phyloP scores from a whole-genome alignment of 345 rosid genomes.

The Populus nigra region DNA sequence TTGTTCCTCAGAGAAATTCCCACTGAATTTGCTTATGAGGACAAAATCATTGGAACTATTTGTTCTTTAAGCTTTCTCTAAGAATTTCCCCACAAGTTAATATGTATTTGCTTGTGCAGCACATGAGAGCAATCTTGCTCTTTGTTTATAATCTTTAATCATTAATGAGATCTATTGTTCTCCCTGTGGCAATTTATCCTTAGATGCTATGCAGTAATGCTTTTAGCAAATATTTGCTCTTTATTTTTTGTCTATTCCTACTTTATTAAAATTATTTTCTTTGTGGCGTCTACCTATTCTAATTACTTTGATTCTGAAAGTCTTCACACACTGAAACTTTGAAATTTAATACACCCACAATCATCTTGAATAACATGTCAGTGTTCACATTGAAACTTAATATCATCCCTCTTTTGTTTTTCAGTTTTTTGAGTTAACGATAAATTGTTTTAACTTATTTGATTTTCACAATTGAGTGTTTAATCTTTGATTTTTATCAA shows the following conservation, averaged over 20 bases:
- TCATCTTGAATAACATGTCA: neutral
- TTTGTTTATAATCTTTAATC: neutral
- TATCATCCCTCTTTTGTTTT: neutral
- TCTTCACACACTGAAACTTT: neutral
- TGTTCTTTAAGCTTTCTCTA: neutral
- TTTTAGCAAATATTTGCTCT: neutral
- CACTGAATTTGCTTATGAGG: neutral
- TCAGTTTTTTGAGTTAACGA: too few species aligned
- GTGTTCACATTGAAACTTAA: neutral
- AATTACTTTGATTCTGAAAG: neutral
- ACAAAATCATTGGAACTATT: constrained; percentile 9
- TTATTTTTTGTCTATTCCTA: neutral
- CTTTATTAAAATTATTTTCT: neutral
- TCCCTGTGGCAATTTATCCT: too few species aligned
- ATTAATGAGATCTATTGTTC: neutral
- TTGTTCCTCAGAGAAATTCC: neutral
- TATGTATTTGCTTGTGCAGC: neutral
- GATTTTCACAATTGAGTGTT: too few species aligned
- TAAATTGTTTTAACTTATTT: too few species aligned
- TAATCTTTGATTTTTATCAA: too few species aligned
- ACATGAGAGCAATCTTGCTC: neutral
- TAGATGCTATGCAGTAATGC: neutral
- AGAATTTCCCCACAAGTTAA: neutral
- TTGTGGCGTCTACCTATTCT: neutral
- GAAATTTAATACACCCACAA: neutral